A percentile compares a stretch with the other conserved stretches of the same genome.
Evolutionary conservation across 805 yeast species (phyloP).

Genomic region (Barnettozyma sp.): DNA sequence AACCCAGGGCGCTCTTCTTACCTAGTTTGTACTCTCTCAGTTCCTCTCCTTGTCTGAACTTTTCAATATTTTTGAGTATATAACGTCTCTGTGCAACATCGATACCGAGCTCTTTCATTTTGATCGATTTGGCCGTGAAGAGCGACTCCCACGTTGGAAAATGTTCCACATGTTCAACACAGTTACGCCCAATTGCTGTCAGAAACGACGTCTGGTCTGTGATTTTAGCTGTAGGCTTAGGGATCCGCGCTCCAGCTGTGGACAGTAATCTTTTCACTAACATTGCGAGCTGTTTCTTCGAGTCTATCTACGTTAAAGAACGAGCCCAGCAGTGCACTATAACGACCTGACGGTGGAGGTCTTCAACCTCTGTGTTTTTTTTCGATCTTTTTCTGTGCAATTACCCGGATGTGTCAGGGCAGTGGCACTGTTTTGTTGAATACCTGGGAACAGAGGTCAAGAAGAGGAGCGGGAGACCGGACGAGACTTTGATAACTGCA

Average conservation of each 20-base stretch:
- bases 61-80: conserved; percentile 66
- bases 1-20: conserved; percentile 72
- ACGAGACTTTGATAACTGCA: too few relatives aligned
- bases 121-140: conserved; percentile 45
- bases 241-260: conserved; percentile 26
- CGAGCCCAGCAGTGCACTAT: too few relatives aligned
- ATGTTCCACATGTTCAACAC: conserved; percentile 56
- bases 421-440: too few relatives aligned
- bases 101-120: conserved; percentile 70
- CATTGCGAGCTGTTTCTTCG: background rate
- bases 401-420: too few relatives aligned
- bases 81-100: conserved; percentile 67
- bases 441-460: too few relatives aligned
- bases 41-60: conserved; percentile 49
- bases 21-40: conserved; percentile 53
- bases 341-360: too few relatives aligned
- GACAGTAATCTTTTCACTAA: conserved; percentile 5
- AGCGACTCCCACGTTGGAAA: conserved; percentile 69
- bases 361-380: too few relatives aligned
- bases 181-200: conserved; percentile 69
- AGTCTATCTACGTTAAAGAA: too few relatives aligned
- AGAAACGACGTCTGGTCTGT: conserved; percentile 74
- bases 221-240: conserved; percentile 44
- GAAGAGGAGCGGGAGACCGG: too few relatives aligned
- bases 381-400: too few relatives aligned